Evolutionary conservation across 345 rosid species (phyloP).

Genomic region (Populus tremula): DNA sequence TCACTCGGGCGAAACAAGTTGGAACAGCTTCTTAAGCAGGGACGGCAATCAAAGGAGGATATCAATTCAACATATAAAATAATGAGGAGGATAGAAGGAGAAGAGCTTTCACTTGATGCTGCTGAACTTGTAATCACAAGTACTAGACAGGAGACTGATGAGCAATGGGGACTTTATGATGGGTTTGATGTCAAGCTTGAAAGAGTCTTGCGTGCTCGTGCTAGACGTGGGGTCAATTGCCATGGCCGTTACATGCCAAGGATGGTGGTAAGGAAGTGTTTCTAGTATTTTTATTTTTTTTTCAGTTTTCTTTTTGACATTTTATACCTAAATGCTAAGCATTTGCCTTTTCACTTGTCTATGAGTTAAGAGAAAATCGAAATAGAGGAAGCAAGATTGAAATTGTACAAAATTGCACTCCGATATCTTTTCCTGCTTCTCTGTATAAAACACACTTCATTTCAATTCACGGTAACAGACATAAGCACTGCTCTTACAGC

Average conservation of each 20-base stretch:
- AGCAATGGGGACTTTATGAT: conserved; percentile 98
- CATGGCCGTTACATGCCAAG: conserved; percentile 96
- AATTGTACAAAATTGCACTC: no score
- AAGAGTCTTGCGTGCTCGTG: conserved; percentile 85
- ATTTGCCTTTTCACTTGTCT: neutral
- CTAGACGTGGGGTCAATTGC: conserved; percentile 88
- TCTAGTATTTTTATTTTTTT: neutral
- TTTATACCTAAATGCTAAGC: neutral
- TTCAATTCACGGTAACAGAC: no score
- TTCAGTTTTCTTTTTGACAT: neutral
- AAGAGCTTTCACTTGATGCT: conserved; percentile 89
- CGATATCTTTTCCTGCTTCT: no score
- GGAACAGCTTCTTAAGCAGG: conserved; percentile 93
- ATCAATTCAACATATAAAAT: conserved; percentile 90
- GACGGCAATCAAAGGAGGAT: conserved; percentile 83
- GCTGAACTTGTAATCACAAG: conserved; percentile 98
- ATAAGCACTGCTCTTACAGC: no score
- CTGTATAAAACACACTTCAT: no score
- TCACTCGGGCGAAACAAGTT: conserved; percentile 97
- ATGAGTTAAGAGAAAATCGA: neutral
- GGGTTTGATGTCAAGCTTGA: conserved; percentile 98
- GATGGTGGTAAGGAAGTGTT: conserved; percentile 67
- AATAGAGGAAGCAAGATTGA: no score
- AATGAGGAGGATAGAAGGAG: conserved; percentile 90
- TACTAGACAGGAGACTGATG: conserved; percentile 90